Conservation (phyloP, 257 asterid species). For the Gynochthodes officinalis region DNA sequence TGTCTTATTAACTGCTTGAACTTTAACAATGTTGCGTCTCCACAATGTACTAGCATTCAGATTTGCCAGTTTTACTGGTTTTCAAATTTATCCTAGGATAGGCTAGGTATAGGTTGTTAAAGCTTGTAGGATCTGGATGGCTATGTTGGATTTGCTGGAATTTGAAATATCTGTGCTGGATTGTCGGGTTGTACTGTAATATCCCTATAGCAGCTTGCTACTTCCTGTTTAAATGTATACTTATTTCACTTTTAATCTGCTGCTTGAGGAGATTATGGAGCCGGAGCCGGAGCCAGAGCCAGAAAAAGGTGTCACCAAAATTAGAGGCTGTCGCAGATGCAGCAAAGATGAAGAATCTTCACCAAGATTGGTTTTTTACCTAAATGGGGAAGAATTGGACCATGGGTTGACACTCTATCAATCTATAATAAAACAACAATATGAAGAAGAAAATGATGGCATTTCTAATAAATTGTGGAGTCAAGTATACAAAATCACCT, state of each 20-base stretch:
- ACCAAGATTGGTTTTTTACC: constrained; percentile 49
- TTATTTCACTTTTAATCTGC: constrained; percentile 13
- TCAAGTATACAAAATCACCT: constrained; percentile 55
- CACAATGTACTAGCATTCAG: not conserved
- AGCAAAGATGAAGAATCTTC: constrained; percentile 38
- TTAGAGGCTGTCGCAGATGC: constrained; percentile 31
- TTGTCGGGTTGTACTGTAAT: not conserved
- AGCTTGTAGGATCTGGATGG: not conserved
- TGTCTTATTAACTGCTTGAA: not conserved
- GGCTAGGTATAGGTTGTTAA: not conserved
- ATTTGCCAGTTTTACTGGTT: not conserved
- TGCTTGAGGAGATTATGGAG: constrained; percentile 40
- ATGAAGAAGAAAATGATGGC: constrained; percentile 42
- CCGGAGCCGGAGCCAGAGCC: constrained; percentile 41
- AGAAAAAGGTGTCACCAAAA: constrained; percentile 26
- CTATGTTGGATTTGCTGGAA: not conserved
- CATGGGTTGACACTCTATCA: constrained; percentile 63
- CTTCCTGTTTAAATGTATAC: not conserved
- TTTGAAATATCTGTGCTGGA: not conserved
- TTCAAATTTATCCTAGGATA: no score
- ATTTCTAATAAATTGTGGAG: constrained; percentile 60
- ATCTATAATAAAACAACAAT: constrained; percentile 52
- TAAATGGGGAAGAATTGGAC: constrained; percentile 65
- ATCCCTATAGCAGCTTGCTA: not conserved
- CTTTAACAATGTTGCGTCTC: not conserved